A percentile compares a stretch with the other conserved stretches of the same genome.
These are phyloP conservation scores for Cudoniella acicularis DNA, from an alignment of 495 filamentous ascomycete genomes.

Conservation along the genomic window DNA sequence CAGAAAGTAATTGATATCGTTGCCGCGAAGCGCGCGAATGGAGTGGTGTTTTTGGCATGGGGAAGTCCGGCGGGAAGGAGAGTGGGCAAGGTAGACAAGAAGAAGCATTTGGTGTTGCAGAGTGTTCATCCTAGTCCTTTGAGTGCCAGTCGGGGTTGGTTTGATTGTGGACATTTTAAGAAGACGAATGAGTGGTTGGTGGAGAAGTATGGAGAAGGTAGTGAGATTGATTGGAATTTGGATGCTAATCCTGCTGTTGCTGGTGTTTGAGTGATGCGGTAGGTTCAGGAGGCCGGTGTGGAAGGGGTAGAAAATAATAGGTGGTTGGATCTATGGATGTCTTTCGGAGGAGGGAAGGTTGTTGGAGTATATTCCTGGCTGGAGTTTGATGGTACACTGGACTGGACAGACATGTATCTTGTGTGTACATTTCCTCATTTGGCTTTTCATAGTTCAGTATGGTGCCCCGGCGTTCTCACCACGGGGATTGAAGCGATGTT, in stretches of 20 bases:
- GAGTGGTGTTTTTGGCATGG: conserved; percentile 96
- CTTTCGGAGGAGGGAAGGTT: neutral
- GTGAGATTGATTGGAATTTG: conserved; percentile 85
- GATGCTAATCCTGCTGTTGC: conserved; percentile 18
- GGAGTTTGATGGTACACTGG: neutral
- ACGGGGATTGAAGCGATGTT: too few relatives aligned
- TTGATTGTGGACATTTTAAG: conserved; percentile 82
- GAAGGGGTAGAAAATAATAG: neutral
- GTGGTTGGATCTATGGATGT: neutral
- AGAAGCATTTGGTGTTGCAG: conserved; percentile 74
- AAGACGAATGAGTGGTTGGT: conserved; percentile 87
- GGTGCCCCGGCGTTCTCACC: neutral
- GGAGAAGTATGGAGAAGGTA: conserved; percentile 68
- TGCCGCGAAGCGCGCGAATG: conserved; percentile 63
- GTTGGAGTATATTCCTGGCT: neutral
- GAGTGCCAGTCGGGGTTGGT: conserved; percentile 77
- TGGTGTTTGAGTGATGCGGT: neutral
- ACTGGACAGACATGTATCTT: too few relatives aligned
- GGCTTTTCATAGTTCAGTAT: neutral
- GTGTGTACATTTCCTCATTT: too few relatives aligned
- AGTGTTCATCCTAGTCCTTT: conserved; percentile 89
- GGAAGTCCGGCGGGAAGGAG: conserved; percentile 75
- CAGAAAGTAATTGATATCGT: conserved; percentile 87
- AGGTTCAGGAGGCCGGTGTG: neutral
- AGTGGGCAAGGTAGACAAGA: conserved; percentile 62